Conservation (phyloP, 306 rosid genomes). For the Cajanus cajan region DNA sequence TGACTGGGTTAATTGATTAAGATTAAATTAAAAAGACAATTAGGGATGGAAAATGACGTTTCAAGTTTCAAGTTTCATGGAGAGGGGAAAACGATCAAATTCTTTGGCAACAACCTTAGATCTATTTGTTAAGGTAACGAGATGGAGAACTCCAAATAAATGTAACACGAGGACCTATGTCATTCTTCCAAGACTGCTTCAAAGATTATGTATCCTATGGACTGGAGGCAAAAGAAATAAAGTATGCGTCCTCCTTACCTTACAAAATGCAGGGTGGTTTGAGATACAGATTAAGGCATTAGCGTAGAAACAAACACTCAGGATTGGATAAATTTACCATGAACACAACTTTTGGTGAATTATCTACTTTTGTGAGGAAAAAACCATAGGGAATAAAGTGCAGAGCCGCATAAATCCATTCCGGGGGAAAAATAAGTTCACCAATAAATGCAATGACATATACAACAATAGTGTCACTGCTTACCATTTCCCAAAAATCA, state of each 20-base stretch:
- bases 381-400: slow-evolving; percentile 10
- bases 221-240: neutral
- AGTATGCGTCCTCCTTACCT: neutral
- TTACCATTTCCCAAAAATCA: slow-evolving; percentile 41
- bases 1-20: too few species aligned
- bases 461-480: slow-evolving; percentile 31
- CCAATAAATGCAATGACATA: slow-evolving; percentile 30
- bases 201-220: neutral
- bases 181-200: neutral
- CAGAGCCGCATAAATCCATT: neutral
- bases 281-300: neutral
- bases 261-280: neutral
- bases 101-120: too few species aligned
- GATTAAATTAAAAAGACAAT: too few species aligned
- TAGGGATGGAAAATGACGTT: too few species aligned
- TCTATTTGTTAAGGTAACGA: too few species aligned
- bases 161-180: too few species aligned
- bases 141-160: too few species aligned
- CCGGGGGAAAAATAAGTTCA: slow-evolving; percentile 9
- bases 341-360: slow-evolving; percentile 22
- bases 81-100: too few species aligned
- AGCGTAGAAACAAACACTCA: neutral
- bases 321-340: slow-evolving; percentile 20
- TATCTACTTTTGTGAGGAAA: slow-evolving; percentile 9
- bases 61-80: too few species aligned